Evolutionary conservation across 2,329 filamentous ascomycete genomes (phyloP), one percentile per base, ranked within the genome.

Genomic region (Ophiognomonia clavigignenti-juglandacearum): DNA sequence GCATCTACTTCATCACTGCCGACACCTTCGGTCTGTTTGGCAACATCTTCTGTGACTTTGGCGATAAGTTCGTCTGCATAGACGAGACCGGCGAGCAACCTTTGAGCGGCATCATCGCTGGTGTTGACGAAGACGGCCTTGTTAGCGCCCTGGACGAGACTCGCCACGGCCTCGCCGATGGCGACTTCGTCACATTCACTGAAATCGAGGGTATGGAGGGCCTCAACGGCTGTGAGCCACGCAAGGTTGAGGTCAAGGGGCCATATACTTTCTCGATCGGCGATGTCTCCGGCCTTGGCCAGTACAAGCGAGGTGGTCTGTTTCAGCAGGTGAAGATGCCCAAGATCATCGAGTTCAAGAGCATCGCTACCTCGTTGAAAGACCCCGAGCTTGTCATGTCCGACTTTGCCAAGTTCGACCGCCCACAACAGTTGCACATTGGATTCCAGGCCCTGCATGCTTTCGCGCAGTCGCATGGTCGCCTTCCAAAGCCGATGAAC

Each of bases 271-370:
- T 98, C 69, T 93, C 89, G 13, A 96, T 98, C 57, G 93, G 92
- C 35, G 89, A 96, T 64, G 89, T 97, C 9, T 88, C 87, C 20
- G 85, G 82, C 6, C 76, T 96, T 29, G 93, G 93, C 29, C 77
- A 87, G 59, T 98, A 98, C 72, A 74, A 88, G 72, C 80, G 86
- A 43, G 92, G 92, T 39, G 93, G 93, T 51, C 80, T 96, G 50
- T 98, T 87, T 66, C 85, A 88, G 32, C 93, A 98, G 67, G 93
- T 97, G 67, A 98, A 97, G 78, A 96, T 96, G 92, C 93, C 93
- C 42, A 96, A 93, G 71, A 80, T 89, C 45, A 70, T 97, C 59
- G 80, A 93, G 64, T 98, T 97, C 70, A 88, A 96, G 71, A 75
- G 82, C 34, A 80, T 96, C 48, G 83, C 83, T 35, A 72, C 80